Conservation (phyloP, 305 asterid species). For the Solanum hybrid region DNA sequence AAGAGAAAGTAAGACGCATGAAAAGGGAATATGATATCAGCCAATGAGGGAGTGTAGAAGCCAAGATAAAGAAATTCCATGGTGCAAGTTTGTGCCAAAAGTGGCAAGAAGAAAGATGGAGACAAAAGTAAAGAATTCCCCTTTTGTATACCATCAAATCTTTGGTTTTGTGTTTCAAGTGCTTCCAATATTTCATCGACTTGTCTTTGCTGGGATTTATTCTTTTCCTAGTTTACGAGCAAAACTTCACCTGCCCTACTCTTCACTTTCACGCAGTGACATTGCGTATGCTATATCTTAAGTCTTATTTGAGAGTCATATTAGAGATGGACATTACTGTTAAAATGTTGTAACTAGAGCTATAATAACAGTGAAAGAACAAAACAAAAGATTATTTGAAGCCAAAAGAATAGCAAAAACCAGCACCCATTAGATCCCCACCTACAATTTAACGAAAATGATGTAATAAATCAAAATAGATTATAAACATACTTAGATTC, state of each 20-base stretch:
- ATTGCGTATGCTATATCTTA: background rate
- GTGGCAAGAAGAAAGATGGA: conserved; percentile 6
- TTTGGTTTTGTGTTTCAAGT: background rate
- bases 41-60: conserved; percentile 11
- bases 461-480: background rate
- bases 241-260: background rate
- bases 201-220: conserved; percentile 17
- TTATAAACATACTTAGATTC: background rate
- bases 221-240: conserved; percentile 25
- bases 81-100: conserved; percentile 26
- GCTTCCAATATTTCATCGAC: background rate
- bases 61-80: conserved; percentile 50
- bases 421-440: background rate
- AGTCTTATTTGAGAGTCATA: background rate
- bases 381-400: background rate
- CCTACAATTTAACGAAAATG: background rate
- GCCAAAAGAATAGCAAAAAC: background rate
- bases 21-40: conserved; percentile 25
- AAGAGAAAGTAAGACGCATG: conserved; percentile 15
- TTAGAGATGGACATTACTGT: background rate
- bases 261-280: background rate
- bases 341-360: background rate
- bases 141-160: background rate
- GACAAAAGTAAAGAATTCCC: conserved; percentile 45
- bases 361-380: background rate